phyloP scores from a whole-genome alignment of 441 rosid genomes.

The Capsella rubella region DNA sequence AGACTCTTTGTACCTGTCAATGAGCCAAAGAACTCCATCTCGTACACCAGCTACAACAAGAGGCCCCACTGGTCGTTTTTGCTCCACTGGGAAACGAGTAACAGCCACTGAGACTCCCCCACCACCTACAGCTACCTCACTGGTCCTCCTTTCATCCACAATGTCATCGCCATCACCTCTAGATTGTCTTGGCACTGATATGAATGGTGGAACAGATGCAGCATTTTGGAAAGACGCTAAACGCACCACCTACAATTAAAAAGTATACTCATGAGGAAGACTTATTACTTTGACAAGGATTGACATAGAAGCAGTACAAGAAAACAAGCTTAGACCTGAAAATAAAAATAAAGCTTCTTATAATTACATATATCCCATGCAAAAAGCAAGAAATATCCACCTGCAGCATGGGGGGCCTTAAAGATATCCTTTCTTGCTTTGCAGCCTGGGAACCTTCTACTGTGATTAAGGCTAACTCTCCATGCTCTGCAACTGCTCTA shows the following conservation, averaged over 20 bases:
- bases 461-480: slow-evolving; percentile 90
- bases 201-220: slow-evolving; percentile 96
- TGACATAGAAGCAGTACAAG: slow-evolving; percentile 13
- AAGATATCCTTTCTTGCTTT: slow-evolving; percentile 70
- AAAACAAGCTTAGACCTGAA: slow-evolving; percentile 20
- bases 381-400: slow-evolving; percentile 48
- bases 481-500: slow-evolving; percentile 90
- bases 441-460: slow-evolving; percentile 77
- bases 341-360: slow-evolving; percentile 1
- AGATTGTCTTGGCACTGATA: slow-evolving; percentile 80
- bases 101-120: slow-evolving; percentile 99
- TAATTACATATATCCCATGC: slow-evolving; percentile 18
- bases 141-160: slow-evolving; percentile 78
- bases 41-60: slow-evolving; percentile 91
- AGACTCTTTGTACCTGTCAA: slow-evolving; percentile 75
- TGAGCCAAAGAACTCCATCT: slow-evolving; percentile 99
- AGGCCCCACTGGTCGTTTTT: slow-evolving; percentile 98
- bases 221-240: slow-evolving; percentile 98
- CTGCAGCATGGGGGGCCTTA: slow-evolving; percentile 98
- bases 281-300: neutral
- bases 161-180: slow-evolving; percentile 84
- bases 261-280: slow-evolving; percentile 33
- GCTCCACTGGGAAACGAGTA: slow-evolving; percentile 96
- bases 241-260: slow-evolving; percentile 78
- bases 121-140: slow-evolving; percentile 99